These are phyloP conservation scores for Bruguiera hainesii DNA, from an alignment of 441 rosid genomes.

Conservation along the genomic window DNA sequence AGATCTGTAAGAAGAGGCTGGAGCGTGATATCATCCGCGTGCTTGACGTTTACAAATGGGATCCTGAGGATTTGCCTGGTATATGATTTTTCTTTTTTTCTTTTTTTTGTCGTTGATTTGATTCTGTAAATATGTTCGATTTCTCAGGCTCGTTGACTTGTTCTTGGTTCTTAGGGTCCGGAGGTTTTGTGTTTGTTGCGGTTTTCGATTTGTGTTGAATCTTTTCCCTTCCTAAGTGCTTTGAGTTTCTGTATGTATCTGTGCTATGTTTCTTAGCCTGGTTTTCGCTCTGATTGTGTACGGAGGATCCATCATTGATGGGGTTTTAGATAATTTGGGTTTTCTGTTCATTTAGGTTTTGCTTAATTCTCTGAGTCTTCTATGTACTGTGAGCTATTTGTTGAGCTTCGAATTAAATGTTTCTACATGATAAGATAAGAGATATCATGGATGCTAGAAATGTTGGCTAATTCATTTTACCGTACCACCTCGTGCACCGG, in stretches of 20 bases:
- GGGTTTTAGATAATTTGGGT: neutral
- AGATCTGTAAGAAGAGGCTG: constrained; percentile 58
- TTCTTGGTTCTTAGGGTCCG: neutral
- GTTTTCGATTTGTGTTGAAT: neutral
- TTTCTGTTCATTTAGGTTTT: neutral
- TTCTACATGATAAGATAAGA: no score
- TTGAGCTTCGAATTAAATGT: no score
- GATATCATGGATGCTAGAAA: no score
- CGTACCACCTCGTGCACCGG: no score
- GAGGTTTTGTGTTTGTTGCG: no score
- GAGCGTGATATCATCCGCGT: constrained; percentile 59
- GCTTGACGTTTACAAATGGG: constrained; percentile 83
- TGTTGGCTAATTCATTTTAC: no score
- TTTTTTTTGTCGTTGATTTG: neutral
- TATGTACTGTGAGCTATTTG: neutral
- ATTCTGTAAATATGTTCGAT: neutral
- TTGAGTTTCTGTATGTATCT: constrained; percentile 6
- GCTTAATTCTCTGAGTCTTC: neutral
- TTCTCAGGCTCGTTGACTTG: constrained; percentile 16
- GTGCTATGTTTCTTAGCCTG: neutral
- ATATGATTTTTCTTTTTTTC: neutral
- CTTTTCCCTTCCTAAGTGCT: neutral
- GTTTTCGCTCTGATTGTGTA: neutral
- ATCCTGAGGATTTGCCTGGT: constrained; percentile 93
- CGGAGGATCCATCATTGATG: no score